A percentile compares a stretch with the other conserved stretches of the same genome.
phyloP scores from a whole-genome alignment of 2,329 filamentous ascomycete genomes.

The Epichloe elymi region DNA sequence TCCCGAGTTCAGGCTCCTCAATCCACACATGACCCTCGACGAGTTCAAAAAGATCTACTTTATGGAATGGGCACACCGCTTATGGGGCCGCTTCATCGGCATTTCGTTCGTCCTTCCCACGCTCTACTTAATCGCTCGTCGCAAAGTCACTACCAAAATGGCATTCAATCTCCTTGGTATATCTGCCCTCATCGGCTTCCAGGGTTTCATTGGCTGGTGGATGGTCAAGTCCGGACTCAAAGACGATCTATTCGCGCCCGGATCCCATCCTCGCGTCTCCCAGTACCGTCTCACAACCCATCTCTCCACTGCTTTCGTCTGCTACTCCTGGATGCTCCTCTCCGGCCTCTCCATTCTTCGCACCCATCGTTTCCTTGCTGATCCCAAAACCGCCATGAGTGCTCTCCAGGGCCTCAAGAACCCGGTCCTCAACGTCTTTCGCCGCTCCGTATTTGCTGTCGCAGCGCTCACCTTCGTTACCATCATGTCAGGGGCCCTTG shows the following conservation, averaged over 20 bases:
- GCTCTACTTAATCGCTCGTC: conserved; percentile 72
- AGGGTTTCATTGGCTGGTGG: conserved; percentile 96
- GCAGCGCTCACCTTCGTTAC: conserved; percentile 72
- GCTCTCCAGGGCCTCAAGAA: conserved; percentile 48
- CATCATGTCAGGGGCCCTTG: conserved; percentile 84
- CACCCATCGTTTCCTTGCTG: conserved; percentile 54
- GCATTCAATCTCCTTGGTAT: conserved; percentile 69
- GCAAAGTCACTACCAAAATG: conserved; percentile 67
- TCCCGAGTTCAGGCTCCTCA: conserved; percentile 84
- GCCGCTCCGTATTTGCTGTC: conserved; percentile 57
- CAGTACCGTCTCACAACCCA: conserved; percentile 90
- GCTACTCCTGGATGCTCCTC: conserved; percentile 89
- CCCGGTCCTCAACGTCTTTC: conserved; percentile 60
- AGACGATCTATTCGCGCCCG: conserved; percentile 87
- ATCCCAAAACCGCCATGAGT: conserved; percentile 49
- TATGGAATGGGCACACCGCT: conserved; percentile 95
- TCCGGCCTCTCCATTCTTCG: conserved; percentile 77
- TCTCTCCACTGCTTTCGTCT: conserved; percentile 78
- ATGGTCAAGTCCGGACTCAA: conserved; percentile 97
- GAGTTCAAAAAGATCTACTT: conserved; percentile 99
- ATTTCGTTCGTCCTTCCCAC: conserved; percentile 81
- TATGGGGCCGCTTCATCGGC: conserved; percentile 89
- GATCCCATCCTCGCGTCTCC: conserved; percentile 79
- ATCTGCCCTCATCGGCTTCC: conserved; percentile 79
- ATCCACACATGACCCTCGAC: conserved; percentile 79